Evolutionary conservation across 257 asterid genomes (phyloP).

Genomic region (Rauvolfia tetraphylla): DNA sequence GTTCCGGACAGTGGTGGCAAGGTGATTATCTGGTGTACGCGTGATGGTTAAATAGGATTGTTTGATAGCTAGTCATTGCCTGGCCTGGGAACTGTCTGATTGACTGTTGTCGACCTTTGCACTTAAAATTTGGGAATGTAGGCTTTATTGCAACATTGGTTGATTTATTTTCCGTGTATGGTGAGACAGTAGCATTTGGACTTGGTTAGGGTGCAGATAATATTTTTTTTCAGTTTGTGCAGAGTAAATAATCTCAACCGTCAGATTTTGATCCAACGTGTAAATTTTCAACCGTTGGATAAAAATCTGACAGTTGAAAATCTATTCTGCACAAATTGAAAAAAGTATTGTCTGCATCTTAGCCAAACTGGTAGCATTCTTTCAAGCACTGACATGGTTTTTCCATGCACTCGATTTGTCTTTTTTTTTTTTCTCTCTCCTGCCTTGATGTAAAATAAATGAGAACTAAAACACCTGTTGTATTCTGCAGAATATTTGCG

Average conservation of each 20-base stretch:
- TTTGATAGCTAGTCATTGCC: not conserved
- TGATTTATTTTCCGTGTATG: not conserved
- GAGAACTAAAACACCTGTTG: not conserved
- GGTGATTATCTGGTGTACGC: not conserved
- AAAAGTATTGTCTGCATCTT: too few species aligned
- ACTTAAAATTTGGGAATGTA: not conserved
- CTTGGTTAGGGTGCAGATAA: too few species aligned
- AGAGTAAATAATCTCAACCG: too few species aligned
- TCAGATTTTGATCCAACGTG: too few species aligned
- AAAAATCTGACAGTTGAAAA: too few species aligned
- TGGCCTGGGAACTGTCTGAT: not conserved
- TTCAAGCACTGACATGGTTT: not conserved
- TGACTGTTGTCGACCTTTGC: not conserved
- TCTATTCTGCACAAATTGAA: too few species aligned
- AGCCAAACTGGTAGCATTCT: too few species aligned
- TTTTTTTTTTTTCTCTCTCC: not conserved
- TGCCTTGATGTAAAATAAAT: not conserved
- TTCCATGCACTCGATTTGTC: not conserved
- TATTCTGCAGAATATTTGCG: constrained; percentile 62
- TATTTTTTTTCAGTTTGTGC: too few species aligned
- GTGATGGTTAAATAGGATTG: not conserved
- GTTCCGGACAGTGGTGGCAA: not conserved
- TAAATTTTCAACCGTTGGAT: too few species aligned
- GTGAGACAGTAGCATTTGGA: not conserved
- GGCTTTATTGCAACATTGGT: not conserved